Percentiles rank a stretch among this genome's conserved stretches.
Evolutionary conservation across 2,329 filamentous ascomycete species (phyloP).

Genomic region (Metarhizium brunneum): DNA sequence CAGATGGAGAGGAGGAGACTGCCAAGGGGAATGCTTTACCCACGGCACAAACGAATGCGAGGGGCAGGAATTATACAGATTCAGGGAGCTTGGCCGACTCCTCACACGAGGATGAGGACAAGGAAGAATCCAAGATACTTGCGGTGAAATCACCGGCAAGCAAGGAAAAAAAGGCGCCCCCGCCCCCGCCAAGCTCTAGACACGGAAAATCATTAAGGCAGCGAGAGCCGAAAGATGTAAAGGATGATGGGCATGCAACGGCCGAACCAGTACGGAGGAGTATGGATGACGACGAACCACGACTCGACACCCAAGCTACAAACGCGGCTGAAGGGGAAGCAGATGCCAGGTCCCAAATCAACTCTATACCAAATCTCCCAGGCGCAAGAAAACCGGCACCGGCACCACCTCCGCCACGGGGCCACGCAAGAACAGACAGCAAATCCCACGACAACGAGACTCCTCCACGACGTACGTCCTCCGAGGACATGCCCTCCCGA

Average conservation of each 20-base stretch:
- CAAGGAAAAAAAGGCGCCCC: constrained; percentile 53
- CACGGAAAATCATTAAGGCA: constrained; percentile 65
- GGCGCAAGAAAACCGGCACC: constrained; percentile 33
- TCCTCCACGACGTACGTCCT: constrained; percentile 33
- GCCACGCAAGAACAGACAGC: constrained; percentile 37
- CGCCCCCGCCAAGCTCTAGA: constrained; percentile 63
- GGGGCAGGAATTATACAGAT: not conserved
- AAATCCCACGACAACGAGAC: constrained; percentile 29
- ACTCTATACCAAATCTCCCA: not conserved
- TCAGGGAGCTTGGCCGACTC: not conserved
- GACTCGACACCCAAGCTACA: constrained; percentile 38
- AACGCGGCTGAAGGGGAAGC: constrained; percentile 20
- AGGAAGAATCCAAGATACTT: not conserved
- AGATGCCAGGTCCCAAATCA: not conserved
- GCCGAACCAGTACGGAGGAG: constrained; percentile 38
- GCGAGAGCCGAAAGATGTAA: not conserved
- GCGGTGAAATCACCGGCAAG: not conserved
- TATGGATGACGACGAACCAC: constrained; percentile 38
- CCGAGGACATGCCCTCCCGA: constrained; percentile 39
- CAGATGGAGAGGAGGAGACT: not conserved
- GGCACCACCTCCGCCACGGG: constrained; percentile 40
- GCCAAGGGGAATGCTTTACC: not conserved
- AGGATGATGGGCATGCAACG: constrained; percentile 22
- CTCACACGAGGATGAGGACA: constrained; percentile 2
- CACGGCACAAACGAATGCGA: not conserved